phyloP scores from a whole-genome alignment of 768 basidiomycete species.

The Auricularia sp. region DNA sequence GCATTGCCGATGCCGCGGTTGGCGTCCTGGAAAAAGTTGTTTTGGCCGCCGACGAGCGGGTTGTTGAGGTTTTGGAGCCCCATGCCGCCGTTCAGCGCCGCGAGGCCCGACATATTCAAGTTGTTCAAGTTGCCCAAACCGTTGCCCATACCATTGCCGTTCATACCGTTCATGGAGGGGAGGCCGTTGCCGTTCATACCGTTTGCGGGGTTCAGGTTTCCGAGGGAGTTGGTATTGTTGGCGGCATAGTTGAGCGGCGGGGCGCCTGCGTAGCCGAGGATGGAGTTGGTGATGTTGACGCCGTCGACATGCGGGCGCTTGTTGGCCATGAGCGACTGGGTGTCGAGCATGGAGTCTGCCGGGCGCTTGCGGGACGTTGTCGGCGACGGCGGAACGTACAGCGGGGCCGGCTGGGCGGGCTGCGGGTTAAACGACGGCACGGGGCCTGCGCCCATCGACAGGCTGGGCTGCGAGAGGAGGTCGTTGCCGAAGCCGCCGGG shows the following conservation, averaged over 20 bases:
- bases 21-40: background rate
- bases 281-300: background rate
- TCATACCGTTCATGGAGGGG: background rate
- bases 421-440: background rate
- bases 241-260: background rate
- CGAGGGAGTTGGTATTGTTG: background rate
- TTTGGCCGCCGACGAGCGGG: background rate
- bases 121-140: background rate
- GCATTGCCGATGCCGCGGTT: background rate
- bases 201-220: background rate
- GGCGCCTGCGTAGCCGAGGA: background rate
- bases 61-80: background rate
- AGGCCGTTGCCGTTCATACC: background rate
- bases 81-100: background rate
- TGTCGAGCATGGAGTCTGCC: background rate
- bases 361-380: background rate
- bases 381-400: background rate
- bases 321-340: background rate
- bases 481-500: background rate
- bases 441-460: background rate
- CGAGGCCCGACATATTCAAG: background rate
- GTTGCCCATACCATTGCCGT: background rate
- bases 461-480: background rate
- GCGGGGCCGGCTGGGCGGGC: background rate
- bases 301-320: background rate